Percentiles rank a stretch among this genome's conserved stretches.
phyloP scores from a whole-genome alignment of 2,329 filamentous ascomycete species.

The Clarireedia monteithiana region DNA sequence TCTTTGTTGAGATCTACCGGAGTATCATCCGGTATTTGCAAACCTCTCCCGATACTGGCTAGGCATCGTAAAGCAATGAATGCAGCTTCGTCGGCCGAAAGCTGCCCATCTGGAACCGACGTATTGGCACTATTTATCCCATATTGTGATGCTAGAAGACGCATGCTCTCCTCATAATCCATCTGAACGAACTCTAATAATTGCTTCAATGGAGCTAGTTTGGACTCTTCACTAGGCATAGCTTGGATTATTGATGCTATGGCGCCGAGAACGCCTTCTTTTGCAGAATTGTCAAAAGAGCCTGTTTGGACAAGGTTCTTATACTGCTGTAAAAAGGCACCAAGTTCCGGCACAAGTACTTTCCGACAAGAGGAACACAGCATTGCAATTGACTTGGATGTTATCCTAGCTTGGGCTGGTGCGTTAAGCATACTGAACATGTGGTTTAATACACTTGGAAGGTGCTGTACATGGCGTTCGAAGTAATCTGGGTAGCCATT shows the following conservation, averaged over 20 bases:
- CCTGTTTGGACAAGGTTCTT: constrained; percentile 49
- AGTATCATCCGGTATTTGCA: constrained; percentile 60
- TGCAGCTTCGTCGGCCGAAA: constrained; percentile 30
- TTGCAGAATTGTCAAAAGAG: constrained; percentile 60
- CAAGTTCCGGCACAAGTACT: constrained; percentile 58
- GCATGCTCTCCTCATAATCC: constrained; percentile 45
- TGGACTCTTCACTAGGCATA: constrained; percentile 48
- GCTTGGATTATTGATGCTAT: constrained; percentile 72
- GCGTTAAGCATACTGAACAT: constrained; percentile 64
- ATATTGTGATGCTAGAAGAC: constrained; percentile 10
- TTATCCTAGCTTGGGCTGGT: constrained; percentile 52
- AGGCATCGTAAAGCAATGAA: constrained; percentile 55
- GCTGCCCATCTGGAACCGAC: not conserved
- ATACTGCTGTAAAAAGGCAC: constrained; percentile 65
- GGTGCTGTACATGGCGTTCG: constrained; percentile 55
- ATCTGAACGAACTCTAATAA: constrained; percentile 54
- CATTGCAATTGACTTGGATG: constrained; percentile 65
- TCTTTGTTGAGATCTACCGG: constrained; percentile 59
- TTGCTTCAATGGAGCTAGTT: constrained; percentile 45
- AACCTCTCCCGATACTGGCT: constrained; percentile 60
- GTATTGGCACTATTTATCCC: not conserved
- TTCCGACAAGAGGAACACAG: constrained; percentile 70
- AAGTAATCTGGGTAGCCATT: constrained; percentile 73
- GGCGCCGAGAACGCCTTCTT: constrained; percentile 65
- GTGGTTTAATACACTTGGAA: constrained; percentile 65